phyloP scores from a whole-genome alignment of 1,284 basidiomycete species.

The Acaromyces ingoldii region DNA sequence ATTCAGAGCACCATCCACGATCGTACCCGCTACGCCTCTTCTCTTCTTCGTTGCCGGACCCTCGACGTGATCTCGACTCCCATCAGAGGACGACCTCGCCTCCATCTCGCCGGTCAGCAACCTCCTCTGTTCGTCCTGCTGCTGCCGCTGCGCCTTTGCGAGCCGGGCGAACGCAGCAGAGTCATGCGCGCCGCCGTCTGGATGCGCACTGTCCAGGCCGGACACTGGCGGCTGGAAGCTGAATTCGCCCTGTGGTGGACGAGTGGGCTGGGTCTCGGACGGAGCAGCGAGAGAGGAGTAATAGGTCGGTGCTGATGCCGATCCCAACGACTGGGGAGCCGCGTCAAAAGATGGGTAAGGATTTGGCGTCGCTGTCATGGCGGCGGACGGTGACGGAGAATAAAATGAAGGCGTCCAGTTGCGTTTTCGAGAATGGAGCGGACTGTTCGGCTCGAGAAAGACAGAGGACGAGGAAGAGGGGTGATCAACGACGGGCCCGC shows the following conservation, averaged over 20 bases:
- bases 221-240: conserved; percentile 1
- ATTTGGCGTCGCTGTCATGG: too few relatives aligned
- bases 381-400: too few relatives aligned
- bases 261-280: too few relatives aligned
- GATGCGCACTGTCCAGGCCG: neutral
- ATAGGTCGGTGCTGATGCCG: too few relatives aligned
- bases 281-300: too few relatives aligned
- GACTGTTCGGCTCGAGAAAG: too few relatives aligned
- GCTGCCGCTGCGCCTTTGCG: conserved; percentile 1
- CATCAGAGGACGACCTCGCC: neutral
- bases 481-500: too few relatives aligned
- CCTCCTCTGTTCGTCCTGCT: neutral
- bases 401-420: too few relatives aligned
- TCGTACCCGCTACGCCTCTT: conserved; percentile 26
- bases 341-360: too few relatives aligned
- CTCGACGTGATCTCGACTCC: neutral
- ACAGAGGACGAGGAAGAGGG: too few relatives aligned
- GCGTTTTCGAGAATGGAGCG: too few relatives aligned
- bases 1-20: conserved; percentile 30
- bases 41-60: conserved; percentile 24
- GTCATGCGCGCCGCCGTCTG: neutral
- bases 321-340: too few relatives aligned
- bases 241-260: conserved; percentile 3
- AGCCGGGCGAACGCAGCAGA: conserved; percentile 4
- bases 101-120: neutral